Percentiles rank a stretch among this genome's conserved stretches.
phyloP scores from a whole-genome alignment of 768 basidiomycete genomes.

The Ramaria rubella region DNA sequence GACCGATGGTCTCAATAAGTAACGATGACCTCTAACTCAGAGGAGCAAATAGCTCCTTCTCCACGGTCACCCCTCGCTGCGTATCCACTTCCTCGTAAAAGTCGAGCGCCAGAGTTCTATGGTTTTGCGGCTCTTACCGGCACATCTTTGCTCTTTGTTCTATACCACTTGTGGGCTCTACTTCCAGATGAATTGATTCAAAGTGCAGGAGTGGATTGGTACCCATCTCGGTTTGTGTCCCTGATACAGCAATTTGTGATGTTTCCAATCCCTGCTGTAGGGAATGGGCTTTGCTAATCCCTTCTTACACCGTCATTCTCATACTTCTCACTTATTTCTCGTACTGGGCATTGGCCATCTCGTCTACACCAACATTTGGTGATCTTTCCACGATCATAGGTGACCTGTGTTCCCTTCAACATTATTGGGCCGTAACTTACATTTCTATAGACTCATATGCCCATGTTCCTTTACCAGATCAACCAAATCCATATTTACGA shows the following conservation, averaged over 20 bases:
- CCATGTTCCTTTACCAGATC: constrained; percentile 38
- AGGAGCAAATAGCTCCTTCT: constrained; percentile 26
- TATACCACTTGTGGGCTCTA: constrained; percentile 76
- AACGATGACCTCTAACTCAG: neutral
- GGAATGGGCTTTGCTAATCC: constrained; percentile 80
- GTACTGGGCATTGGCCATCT: constrained; percentile 71
- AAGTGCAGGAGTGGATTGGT: constrained; percentile 70
- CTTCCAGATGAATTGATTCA: constrained; percentile 66
- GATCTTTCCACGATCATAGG: constrained; percentile 65
- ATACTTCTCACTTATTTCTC: constrained; percentile 69
- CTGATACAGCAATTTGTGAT: neutral
- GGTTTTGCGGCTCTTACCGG: constrained; percentile 86
- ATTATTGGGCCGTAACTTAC: neutral
- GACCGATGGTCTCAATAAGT: neutral
- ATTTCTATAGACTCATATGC: constrained; percentile 46
- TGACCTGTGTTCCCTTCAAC: too few species aligned
- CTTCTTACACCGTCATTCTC: constrained; percentile 66
- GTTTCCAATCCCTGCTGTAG: constrained; percentile 32
- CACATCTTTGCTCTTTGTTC: constrained; percentile 60
- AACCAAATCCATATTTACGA: constrained; percentile 40
- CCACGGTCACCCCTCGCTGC: constrained; percentile 40
- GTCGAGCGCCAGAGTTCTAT: constrained; percentile 78
- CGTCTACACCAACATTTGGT: constrained; percentile 61
- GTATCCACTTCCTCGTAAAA: constrained; percentile 39
- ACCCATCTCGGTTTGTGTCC: constrained; percentile 66